Evolutionary conservation across 768 basidiomycete species (phyloP), one percentile per base, ranked within the genome.

Genomic region (Sporobolomyces roseus): DNA sequence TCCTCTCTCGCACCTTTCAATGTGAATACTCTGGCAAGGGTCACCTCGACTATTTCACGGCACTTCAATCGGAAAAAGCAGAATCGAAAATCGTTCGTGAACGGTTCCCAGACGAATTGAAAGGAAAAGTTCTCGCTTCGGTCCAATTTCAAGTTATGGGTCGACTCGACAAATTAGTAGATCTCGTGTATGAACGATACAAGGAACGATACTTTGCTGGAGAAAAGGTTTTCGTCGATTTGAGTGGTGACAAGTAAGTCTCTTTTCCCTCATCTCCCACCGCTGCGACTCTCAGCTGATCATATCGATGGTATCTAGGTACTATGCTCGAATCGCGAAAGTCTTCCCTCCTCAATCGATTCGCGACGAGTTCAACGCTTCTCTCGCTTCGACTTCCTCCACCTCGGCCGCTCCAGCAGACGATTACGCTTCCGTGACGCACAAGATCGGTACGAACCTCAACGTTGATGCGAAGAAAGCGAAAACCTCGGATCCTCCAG

Each of bases 71-170:
- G 65, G 96, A 99, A 79, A 86, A 84, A 67, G 86, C 87, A 74
- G 96, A 98, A 80, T 90, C 90, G 36, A 84, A 87, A 64, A 89
- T 88, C 33, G 84, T 97, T 79, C 92, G 98, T 78, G 84, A 88
- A 50, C 84, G 91, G 75, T 97, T 99, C 80, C 91, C 94, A 21
- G 88, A 91, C 77, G 87, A 87, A 68, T 86, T 99, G 75, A 98
- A 98, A 79, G 85, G 89, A 66, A 87, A 91, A 53, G 86, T 98
- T 60, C 86, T 99, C 72, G 87, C 84, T 75, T 87, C 90, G 25
- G 92, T 96, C 65, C 96, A 99, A 83, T 98, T 91, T 87, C 93
- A 94, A 87, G 90, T 97, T 74, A 89, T 97, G 80, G 94, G 96
- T 53, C 88, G 96, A 66, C 82, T 98, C 62, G 94, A 99, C 80